Conservation (phyloP, 257 asterid species). For the Verbascum thapsus region DNA sequence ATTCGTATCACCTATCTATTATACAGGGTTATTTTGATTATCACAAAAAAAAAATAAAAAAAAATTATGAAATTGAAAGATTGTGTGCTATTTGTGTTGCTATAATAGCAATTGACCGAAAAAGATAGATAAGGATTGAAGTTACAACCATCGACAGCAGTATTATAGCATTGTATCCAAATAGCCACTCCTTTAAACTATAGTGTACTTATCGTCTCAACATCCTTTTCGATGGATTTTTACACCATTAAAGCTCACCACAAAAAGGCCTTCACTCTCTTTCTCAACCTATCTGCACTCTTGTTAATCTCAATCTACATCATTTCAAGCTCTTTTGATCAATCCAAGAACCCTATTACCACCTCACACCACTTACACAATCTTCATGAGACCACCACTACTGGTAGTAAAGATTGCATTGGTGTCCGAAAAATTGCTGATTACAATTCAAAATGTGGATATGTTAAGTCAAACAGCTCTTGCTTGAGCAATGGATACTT, state of each 20-base stretch:
- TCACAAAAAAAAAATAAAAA: too few relatives aligned
- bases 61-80: too few relatives aligned
- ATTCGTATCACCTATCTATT: too few relatives aligned
- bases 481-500: constrained; percentile 59
- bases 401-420: constrained; percentile 36
- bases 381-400: background rate
- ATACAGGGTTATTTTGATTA: too few relatives aligned
- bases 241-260: constrained; percentile 23
- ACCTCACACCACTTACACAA: background rate
- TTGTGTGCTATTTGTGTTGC: too few relatives aligned
- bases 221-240: constrained; percentile 37
- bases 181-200: too few relatives aligned
- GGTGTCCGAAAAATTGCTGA: constrained; percentile 35
- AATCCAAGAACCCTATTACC: background rate
- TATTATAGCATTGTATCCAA: constrained; percentile 13
- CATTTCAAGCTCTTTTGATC: constrained; percentile 23
- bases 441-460: constrained; percentile 45
- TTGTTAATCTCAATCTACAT: constrained; percentile 42
- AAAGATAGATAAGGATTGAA: too few relatives aligned
- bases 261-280: constrained; percentile 35
- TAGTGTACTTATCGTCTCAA: background rate
- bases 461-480: constrained; percentile 35
- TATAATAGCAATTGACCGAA: too few relatives aligned
- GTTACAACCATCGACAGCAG: too few relatives aligned
- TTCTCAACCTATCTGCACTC: constrained; percentile 47